A percentile compares a stretch with the other conserved stretches of the same genome.
Evolutionary conservation across 2,329 filamentous ascomycete species (phyloP).

Genomic region (Amesomyces nigricolor): DNA sequence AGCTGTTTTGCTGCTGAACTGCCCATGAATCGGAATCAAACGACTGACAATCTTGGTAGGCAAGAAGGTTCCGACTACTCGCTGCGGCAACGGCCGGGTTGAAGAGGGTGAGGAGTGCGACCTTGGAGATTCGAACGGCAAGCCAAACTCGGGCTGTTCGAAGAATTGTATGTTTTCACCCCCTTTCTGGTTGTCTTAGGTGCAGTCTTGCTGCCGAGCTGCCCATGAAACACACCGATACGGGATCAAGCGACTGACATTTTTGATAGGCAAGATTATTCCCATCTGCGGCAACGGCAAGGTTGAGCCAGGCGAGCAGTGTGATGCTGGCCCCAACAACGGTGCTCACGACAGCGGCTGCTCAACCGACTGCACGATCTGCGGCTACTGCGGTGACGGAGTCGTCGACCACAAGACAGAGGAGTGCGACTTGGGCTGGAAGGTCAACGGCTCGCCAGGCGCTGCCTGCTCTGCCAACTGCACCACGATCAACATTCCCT

Average conservation of each 20-base stretch:
- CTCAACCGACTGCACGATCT: conserved; percentile 14
- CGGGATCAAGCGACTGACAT: too few species aligned
- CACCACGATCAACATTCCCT: conserved; percentile 7
- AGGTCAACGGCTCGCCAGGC: conserved; percentile 18
- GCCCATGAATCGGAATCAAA: too few species aligned
- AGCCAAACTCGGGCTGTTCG: background rate
- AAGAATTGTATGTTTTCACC: background rate
- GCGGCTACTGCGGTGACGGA: conserved; percentile 21
- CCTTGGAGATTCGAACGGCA: conserved; percentile 5
- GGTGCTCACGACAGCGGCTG: conserved; percentile 19
- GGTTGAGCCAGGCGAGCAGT: conserved; percentile 10
- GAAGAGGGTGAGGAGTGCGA: conserved; percentile 13
- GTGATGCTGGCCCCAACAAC: conserved; percentile 14
- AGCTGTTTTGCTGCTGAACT: too few species aligned
- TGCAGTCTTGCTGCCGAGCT: too few species aligned
- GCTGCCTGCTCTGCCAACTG: conserved; percentile 16
- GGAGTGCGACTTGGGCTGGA: conserved; percentile 19
- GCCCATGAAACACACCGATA: too few species aligned
- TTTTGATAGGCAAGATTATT: too few species aligned
- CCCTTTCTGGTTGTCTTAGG: too few species aligned
- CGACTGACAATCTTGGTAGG: background rate
- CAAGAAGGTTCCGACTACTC: background rate
- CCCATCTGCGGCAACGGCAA: conserved; percentile 11
- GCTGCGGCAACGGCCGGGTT: conserved; percentile 4
- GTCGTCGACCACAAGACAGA: conserved; percentile 9